phyloP scores from a whole-genome alignment of 1,284 basidiomycete species.

The Tetrapyrgos nigripes region DNA sequence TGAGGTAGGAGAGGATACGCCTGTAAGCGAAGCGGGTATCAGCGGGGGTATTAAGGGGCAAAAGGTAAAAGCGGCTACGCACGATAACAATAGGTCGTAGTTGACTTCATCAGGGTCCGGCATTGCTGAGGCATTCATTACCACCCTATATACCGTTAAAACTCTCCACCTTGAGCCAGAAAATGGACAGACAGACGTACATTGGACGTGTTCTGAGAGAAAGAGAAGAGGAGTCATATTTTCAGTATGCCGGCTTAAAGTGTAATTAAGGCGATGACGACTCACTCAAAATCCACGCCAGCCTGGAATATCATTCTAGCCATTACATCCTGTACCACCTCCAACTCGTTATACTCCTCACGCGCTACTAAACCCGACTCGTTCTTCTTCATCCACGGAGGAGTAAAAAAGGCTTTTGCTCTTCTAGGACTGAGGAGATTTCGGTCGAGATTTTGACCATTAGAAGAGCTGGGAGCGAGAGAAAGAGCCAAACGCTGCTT shows the following conservation, averaged over 20 bases:
- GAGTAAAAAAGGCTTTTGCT: conserved; percentile 44
- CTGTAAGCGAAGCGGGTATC: conserved; percentile 39
- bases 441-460: conserved; percentile 28
- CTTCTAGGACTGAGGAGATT: conserved; percentile 32
- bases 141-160: conserved; percentile 58
- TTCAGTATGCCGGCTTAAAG: too few relatives aligned
- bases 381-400: conserved; percentile 44
- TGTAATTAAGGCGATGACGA: too few relatives aligned
- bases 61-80: conserved; percentile 39
- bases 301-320: conserved; percentile 82
- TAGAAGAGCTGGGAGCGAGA: conserved; percentile 46
- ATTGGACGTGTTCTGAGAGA: conserved; percentile 78
- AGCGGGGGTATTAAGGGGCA: conserved; percentile 11
- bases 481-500: conserved; percentile 68
- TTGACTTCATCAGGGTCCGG: conserved; percentile 80
- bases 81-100: conserved; percentile 81
- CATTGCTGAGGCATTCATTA: conserved; percentile 80
- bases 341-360: conserved; percentile 40
- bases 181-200: conserved; percentile 49
- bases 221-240: conserved; percentile 28
- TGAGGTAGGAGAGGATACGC: conserved; percentile 75
- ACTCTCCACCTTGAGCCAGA: conserved; percentile 2
- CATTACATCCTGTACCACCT: conserved; percentile 69
- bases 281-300: conserved; percentile 88
- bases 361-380: conserved; percentile 11